Percentiles rank a stretch among this genome's conserved stretches.
Conservation (phyloP, 305 asterid genomes). For the Coffea humblotiana region DNA sequence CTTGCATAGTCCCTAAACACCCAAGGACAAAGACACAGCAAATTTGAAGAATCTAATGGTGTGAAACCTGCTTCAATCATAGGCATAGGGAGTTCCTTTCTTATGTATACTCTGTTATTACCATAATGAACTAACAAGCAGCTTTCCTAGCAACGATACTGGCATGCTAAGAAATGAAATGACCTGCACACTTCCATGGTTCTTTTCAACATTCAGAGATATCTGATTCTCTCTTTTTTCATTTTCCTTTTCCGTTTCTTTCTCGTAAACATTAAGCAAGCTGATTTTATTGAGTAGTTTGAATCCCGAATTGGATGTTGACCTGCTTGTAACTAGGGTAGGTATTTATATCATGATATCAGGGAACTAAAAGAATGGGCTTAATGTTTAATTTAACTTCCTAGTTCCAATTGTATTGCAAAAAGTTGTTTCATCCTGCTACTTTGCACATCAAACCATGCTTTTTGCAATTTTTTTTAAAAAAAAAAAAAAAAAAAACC, state of each 20-base stretch:
- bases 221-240: not conserved
- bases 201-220: not conserved
- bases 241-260: not conserved
- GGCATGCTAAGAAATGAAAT: not conserved
- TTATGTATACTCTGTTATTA: not conserved
- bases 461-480: not conserved
- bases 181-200: not conserved
- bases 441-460: not conserved
- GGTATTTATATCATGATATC: not conserved
- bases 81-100: not conserved
- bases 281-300: not conserved
- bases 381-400: not conserved
- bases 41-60: not conserved
- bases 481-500: not conserved
- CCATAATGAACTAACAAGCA: not conserved
- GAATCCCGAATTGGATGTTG: not conserved
- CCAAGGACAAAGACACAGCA: not conserved
- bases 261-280: not conserved
- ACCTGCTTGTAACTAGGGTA: not conserved
- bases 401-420: not conserved
- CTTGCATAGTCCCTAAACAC: not conserved
- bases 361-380: not conserved
- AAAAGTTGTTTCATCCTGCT: not conserved
- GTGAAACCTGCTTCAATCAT: not conserved
- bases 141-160: not conserved